phyloP scores from a whole-genome alignment of 306 rosid species.

The Leucaena leucocephala region DNA sequence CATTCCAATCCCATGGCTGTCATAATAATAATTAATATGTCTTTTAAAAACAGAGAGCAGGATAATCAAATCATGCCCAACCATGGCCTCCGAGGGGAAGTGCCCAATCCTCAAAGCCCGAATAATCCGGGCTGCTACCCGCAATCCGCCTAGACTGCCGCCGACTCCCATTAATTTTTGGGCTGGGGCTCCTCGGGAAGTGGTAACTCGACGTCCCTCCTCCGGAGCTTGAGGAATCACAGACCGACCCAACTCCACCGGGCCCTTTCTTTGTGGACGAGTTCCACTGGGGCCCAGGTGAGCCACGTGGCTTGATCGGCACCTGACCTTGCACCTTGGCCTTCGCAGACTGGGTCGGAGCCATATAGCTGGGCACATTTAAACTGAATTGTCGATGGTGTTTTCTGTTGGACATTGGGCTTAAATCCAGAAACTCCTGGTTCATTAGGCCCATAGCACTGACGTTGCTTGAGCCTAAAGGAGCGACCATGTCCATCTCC shows the following conservation, averaged over 20 bases:
- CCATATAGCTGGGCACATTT: conserved; percentile 71
- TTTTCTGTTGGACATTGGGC: conserved; percentile 26
- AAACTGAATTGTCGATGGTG: conserved; percentile 37
- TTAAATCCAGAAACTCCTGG: conserved; percentile 40
- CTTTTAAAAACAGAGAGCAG: background rate
- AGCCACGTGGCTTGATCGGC: conserved; percentile 40
- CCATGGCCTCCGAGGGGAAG: conserved; percentile 60
- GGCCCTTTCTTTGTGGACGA: conserved; percentile 46
- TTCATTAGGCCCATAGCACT: conserved; percentile 31
- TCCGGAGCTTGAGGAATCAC: conserved; percentile 73
- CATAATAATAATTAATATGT: background rate
- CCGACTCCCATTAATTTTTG: conserved; percentile 44
- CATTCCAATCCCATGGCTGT: background rate
- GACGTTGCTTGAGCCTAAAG: conserved; percentile 34
- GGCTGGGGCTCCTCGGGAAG: conserved; percentile 63
- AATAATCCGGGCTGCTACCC: conserved; percentile 48
- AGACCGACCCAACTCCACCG: conserved; percentile 31
- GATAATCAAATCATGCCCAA: conserved; percentile 55
- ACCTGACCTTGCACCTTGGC: conserved; percentile 65
- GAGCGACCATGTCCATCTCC: conserved; percentile 65
- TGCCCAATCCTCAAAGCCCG: conserved; percentile 64
- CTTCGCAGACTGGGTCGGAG: conserved; percentile 85
- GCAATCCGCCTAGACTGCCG: conserved; percentile 43
- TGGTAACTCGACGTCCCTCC: conserved; percentile 47
- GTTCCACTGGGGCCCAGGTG: conserved; percentile 60